Percentiles rank a stretch among this genome's conserved stretches.
These are phyloP conservation scores for Handroanthus guayacan DNA, from an alignment of 257 asterid genomes.

Conservation along the genomic window DNA sequence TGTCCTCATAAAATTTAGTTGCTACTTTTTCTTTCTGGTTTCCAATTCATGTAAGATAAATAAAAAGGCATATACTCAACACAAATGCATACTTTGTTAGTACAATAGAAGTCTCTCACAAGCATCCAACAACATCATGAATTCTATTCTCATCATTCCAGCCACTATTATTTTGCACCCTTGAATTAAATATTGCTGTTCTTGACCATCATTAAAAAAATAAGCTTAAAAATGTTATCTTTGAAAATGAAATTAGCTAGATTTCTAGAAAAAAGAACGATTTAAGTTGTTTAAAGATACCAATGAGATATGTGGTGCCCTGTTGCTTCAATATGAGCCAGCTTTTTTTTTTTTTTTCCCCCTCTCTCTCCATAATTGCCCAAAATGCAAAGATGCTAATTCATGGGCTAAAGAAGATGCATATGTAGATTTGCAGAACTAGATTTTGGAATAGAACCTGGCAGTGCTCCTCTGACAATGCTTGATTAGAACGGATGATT, in stretches of 20 bases:
- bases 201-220: not conserved
- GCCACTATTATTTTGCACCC: conserved; percentile 3
- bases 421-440: conserved; percentile 16
- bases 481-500: conserved; percentile 95
- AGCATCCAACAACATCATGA: conserved; percentile 17
- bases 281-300: conserved; percentile 23
- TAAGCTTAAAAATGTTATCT: conserved; percentile 6
- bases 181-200: not conserved
- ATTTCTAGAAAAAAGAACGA: not conserved
- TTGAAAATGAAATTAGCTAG: not conserved
- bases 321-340: conserved; percentile 2
- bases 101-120: not conserved
- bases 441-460: conserved; percentile 61
- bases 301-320: not conserved
- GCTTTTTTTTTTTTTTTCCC: too few relatives aligned
- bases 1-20: not conserved
- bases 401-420: conserved; percentile 4
- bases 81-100: not conserved
- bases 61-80: not conserved
- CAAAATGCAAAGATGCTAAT: conserved; percentile 1
- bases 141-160: conserved; percentile 6
- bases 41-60: not conserved
- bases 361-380: not conserved
- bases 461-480: conserved; percentile 94
- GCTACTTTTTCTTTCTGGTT: not conserved